Evolutionary conservation across 2,329 filamentous ascomycete species (phyloP).

Genomic region (Coniochaeta ligniaria): DNA sequence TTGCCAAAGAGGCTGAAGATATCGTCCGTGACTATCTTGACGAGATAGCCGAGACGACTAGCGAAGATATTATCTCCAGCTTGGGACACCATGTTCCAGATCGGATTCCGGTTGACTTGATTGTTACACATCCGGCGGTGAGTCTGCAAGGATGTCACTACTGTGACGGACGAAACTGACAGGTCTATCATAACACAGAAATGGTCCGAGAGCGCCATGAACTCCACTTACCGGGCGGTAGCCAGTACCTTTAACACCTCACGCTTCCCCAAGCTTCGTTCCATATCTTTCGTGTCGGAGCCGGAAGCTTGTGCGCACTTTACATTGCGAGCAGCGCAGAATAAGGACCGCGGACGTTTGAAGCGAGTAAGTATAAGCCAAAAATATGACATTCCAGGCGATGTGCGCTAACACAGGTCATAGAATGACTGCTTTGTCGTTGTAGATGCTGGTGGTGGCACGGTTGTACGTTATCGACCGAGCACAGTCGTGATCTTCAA

Average conservation of each 20-base stretch:
- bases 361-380: slow-evolving; percentile 2
- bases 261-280: slow-evolving; percentile 9
- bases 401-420: slow-evolving; percentile 3
- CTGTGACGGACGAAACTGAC: neutral
- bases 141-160: neutral
- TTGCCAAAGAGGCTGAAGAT: slow-evolving; percentile 12
- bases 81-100: slow-evolving; percentile 9
- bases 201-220: slow-evolving; percentile 11
- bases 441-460: slow-evolving; percentile 18
- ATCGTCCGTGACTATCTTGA: slow-evolving; percentile 12
- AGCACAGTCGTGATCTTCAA: neutral
- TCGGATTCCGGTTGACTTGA: slow-evolving; percentile 9
- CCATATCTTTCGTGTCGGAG: slow-evolving; percentile 10
- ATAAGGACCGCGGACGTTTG: slow-evolving; percentile 10
- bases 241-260: slow-evolving; percentile 8
- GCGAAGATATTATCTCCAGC: slow-evolving; percentile 6
- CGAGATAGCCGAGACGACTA: slow-evolving; percentile 9
- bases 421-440: slow-evolving; percentile 17
- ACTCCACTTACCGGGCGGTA: slow-evolving; percentile 11
- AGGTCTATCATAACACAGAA: slow-evolving; percentile 1
- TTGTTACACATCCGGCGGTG: slow-evolving; percentile 11
- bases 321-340: slow-evolving; percentile 14
- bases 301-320: slow-evolving; percentile 13
- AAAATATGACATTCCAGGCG: neutral
- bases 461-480: slow-evolving; percentile 9